Conservation (phyloP, 768 basidiomycete genomes). For the Amanita brunnescens region DNA sequence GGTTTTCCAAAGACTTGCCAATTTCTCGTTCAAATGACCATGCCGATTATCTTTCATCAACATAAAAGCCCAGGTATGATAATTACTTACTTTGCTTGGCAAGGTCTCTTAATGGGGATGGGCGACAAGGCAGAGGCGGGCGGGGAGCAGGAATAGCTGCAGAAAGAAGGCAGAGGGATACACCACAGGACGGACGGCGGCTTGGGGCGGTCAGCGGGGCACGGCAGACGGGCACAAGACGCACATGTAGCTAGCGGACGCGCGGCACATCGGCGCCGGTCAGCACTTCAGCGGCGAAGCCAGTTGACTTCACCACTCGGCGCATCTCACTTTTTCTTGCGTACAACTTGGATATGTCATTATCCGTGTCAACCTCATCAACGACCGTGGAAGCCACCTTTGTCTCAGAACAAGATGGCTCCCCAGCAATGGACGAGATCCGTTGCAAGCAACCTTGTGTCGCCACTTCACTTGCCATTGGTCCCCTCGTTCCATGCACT, state of each 20-base stretch:
- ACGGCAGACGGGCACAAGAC: constrained; percentile 5
- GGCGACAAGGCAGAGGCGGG: constrained; percentile 34
- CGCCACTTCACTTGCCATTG: background rate
- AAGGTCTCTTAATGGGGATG: too few relatives aligned
- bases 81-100: too few relatives aligned
- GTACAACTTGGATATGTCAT: background rate
- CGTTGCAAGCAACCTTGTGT: background rate
- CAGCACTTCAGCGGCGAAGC: too few relatives aligned
- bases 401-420: background rate
- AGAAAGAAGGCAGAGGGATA: constrained; percentile 38
- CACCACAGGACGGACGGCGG: constrained; percentile 27
- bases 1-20: too few relatives aligned
- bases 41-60: too few relatives aligned
- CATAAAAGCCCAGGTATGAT: too few relatives aligned
- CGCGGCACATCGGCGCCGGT: constrained; percentile 25
- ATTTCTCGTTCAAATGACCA: too few relatives aligned
- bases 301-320: too few relatives aligned
- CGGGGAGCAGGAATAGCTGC: constrained; percentile 35
- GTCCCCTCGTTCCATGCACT: background rate
- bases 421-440: background rate
- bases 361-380: background rate
- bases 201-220: constrained; percentile 13
- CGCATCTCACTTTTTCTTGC: background rate
- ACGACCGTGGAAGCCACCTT: background rate
- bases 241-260: constrained; percentile 33